Base-by-base conservation (phyloP, 176 grass and related monocot genomes). In the Oryza glaberrima region DNA sequence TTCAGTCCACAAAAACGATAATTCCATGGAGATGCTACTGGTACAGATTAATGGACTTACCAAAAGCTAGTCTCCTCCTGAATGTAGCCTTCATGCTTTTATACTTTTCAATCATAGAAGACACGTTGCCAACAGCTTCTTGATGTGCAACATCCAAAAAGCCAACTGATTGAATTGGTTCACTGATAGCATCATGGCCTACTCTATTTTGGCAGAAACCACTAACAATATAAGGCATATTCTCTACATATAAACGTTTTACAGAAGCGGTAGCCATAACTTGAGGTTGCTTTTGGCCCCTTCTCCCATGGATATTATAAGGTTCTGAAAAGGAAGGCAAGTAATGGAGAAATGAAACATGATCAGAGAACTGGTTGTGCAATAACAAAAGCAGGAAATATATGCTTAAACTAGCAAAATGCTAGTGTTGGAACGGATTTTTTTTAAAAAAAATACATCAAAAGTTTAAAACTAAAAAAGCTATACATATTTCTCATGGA, bases 221-320 rank as follows among this genome's bases (percentile, higher is more conserved):
- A 89, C 91, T 91, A 74, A 96, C 91, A 58, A 99, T 87, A 88
- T 99, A 91, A 36, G 96, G 96, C 40, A 58, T 86, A 79, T 99
- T 99, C 84, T 99, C 93, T 30, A 99, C 84, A 90, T 92, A 99
- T 52, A 92, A 75, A 69, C 93, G 93, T 87, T 99, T 98, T 79
- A 88, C 83, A 78, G 96, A 96, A 86, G 96, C 96, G 69, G 96
- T 91, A 63, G 83, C 93, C 71, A 92, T 83, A 85, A 90, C 81
- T 89, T 99, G 93, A 41, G 96, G 96, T 85, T 99, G 96, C 72
- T 96, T 95, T 91, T 95, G 96, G 52, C 96, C 96, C 56, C 93
- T 92, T 95, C 93, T 94, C 79, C 82, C 58, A 63, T 71, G 65
- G 76, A 92, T 93, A 88, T 90, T 90, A 73, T 95, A 98, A 35